A percentile compares a stretch with the other conserved stretches of the same genome.
These are phyloP conservation scores for Puccinia triticina DNA, from an alignment of 1,284 basidiomycete genomes.

Conservation along the genomic window DNA sequence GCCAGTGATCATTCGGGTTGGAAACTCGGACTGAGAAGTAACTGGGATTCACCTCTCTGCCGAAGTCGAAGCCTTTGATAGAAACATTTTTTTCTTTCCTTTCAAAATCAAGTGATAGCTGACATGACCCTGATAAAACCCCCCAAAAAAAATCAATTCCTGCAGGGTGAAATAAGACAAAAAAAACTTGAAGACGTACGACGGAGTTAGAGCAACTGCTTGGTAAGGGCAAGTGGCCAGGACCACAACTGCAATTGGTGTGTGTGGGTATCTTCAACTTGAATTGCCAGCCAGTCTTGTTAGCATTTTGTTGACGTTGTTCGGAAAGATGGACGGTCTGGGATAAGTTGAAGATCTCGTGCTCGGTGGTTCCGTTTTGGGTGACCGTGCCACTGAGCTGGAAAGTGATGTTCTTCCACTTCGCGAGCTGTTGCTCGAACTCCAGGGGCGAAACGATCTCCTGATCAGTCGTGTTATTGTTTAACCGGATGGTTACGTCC, in stretches of 20 bases:
- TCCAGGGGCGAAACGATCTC: neutral
- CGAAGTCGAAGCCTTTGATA: neutral
- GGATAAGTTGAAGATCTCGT: constrained; percentile 17
- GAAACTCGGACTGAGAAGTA: neutral
- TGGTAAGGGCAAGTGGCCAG: constrained; percentile 37
- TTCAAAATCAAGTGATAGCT: constrained; percentile 24
- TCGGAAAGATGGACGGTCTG: constrained; percentile 17
- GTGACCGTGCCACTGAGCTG: constrained; percentile 14
- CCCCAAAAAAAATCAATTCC: neutral
- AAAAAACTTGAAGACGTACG: constrained; percentile 8
- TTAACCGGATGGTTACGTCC: constrained; percentile 12
- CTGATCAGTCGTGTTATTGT: neutral
- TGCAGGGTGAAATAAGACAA: neutral
- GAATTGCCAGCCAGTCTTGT: constrained; percentile 30
- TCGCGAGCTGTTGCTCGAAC: constrained; percentile 24
- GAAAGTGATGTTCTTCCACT: constrained; percentile 27
- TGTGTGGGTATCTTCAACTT: constrained; percentile 16
- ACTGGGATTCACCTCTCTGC: neutral
- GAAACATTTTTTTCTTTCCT: constrained; percentile 10
- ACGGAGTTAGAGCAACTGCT: constrained; percentile 32
- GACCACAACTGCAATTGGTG: constrained; percentile 9
- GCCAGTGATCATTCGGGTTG: neutral
- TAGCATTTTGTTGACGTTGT: neutral
- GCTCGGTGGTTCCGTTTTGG: constrained; percentile 8
- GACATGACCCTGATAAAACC: constrained; percentile 30